Evolutionary conservation across 108 stramenopile species (phyloP).

Genomic region (Nitzschia sp.): DNA sequence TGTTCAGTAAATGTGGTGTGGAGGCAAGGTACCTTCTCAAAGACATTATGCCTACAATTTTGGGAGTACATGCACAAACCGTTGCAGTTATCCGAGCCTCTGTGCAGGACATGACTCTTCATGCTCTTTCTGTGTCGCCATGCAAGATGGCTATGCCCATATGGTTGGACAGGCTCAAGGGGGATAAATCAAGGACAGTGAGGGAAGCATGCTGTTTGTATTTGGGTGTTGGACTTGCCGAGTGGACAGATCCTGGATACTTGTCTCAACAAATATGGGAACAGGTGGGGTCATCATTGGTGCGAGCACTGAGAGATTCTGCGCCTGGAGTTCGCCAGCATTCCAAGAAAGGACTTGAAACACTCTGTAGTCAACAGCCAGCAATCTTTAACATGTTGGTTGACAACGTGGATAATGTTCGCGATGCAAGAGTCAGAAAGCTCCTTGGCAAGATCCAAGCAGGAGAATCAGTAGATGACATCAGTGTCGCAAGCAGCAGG

Average conservation of each 20-base stretch:
- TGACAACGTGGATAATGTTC: conserved; percentile 28
- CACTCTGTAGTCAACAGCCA: conserved; percentile 45
- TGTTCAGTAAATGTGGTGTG: conserved; percentile 42
- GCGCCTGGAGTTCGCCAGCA: conserved; percentile 61
- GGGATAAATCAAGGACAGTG: conserved; percentile 66
- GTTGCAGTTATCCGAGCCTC: conserved; percentile 73
- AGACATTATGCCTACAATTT: conserved; percentile 66
- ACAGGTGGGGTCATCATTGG: conserved; percentile 58
- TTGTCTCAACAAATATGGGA: conserved; percentile 50
- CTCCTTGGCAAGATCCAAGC: conserved; percentile 54
- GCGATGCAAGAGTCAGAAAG: conserved; percentile 48
- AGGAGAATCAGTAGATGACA: conserved; percentile 34
- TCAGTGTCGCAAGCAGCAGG: conserved; percentile 45
- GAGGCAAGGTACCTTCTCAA: conserved; percentile 61
- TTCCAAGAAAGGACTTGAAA: conserved; percentile 57
- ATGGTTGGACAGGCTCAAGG: conserved; percentile 66
- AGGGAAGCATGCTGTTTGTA: conserved; percentile 81
- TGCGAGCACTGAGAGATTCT: conserved; percentile 64
- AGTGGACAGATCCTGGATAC: conserved; percentile 52
- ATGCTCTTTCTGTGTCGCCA: conserved; percentile 52
- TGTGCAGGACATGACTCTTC: conserved; percentile 57
- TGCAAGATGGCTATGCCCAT: conserved; percentile 72
- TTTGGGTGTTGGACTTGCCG: conserved; percentile 50
- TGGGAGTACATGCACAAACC: conserved; percentile 73
- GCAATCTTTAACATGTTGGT: conserved; percentile 59